These are phyloP conservation scores for Coemansia sp. DNA, from an alignment of 371 early-diverging fungal species.

Conservation along the genomic window DNA sequence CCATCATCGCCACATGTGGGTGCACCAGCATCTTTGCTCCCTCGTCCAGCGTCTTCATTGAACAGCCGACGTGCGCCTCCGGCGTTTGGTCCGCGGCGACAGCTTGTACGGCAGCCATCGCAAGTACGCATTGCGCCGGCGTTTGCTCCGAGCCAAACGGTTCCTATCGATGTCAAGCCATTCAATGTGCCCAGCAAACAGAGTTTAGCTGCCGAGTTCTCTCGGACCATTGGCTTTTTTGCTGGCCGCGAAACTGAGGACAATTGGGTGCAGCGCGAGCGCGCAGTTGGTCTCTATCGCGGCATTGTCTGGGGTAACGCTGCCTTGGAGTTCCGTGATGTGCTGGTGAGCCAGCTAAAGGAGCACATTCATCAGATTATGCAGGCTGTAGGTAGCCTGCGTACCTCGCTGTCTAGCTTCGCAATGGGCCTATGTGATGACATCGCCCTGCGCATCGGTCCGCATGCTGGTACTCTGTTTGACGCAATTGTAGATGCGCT, in stretches of 20 bases:
- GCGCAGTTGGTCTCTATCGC: conserved; percentile 46
- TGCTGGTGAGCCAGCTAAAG: conserved; percentile 33
- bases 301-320: conserved; percentile 52
- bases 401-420: conserved; percentile 48
- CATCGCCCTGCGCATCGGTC: conserved; percentile 39
- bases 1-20: conserved; percentile 13
- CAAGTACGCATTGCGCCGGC: conserved; percentile 5
- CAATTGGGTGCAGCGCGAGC: conserved; percentile 53
- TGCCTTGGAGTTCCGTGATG: conserved; percentile 39
- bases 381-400: conserved; percentile 50
- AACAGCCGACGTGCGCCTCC: conserved; percentile 12
- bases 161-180: conserved; percentile 28
- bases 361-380: conserved; percentile 38
- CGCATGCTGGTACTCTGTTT: conserved; percentile 23
- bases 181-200: conserved; percentile 33
- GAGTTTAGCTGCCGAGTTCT: conserved; percentile 35
- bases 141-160: conserved; percentile 23
- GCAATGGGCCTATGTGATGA: conserved; percentile 53
- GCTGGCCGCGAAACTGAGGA: conserved; percentile 52
- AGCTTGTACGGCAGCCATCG: conserved; percentile 25
- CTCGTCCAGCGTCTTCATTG: conserved; percentile 10
- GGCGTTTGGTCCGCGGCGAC: conserved; percentile 16
- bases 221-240: conserved; percentile 28
- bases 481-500: conserved; percentile 48
- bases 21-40: conserved; percentile 8